Evolutionary conservation across 1,284 basidiomycete species (phyloP).

Genomic region (Irpex sp.): DNA sequence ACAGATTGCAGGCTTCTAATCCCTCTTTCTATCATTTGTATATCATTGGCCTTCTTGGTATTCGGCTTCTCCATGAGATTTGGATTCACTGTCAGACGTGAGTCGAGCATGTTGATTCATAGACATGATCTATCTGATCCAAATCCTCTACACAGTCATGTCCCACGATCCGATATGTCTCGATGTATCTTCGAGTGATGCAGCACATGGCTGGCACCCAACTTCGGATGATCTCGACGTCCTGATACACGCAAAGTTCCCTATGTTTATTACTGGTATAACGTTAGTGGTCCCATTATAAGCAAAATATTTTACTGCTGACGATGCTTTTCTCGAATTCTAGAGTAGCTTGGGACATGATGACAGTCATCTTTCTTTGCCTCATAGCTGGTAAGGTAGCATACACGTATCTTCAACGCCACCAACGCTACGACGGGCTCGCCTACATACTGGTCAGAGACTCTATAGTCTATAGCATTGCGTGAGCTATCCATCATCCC

Average conservation of each 20-base stretch:
- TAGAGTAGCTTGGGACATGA: constrained; percentile 10
- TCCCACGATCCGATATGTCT: not conserved
- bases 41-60: not conserved
- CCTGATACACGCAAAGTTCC: not conserved
- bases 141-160: not conserved
- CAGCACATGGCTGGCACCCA: not conserved
- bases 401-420: not conserved
- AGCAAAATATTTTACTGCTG: not conserved
- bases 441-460: constrained; percentile 15
- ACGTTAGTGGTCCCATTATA: not conserved
- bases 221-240: not conserved
- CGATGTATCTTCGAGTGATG: not conserved
- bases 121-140: not conserved
- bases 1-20: not conserved
- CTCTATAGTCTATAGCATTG: constrained; percentile 10
- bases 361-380: constrained; percentile 10
- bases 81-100: not conserved
- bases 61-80: not conserved
- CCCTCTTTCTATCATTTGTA: not conserved
- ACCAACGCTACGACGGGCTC: constrained; percentile 3
- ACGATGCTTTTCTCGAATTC: not conserved
- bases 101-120: not conserved
- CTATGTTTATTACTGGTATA: not conserved
- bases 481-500: constrained; percentile 9
- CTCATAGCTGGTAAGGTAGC: constrained; percentile 12